Percentiles rank a stretch among this genome's conserved stretches.
These are phyloP conservation scores for Holtermanniella nyarrowii DNA, from an alignment of 768 basidiomycete species.

Conservation along the genomic window DNA sequence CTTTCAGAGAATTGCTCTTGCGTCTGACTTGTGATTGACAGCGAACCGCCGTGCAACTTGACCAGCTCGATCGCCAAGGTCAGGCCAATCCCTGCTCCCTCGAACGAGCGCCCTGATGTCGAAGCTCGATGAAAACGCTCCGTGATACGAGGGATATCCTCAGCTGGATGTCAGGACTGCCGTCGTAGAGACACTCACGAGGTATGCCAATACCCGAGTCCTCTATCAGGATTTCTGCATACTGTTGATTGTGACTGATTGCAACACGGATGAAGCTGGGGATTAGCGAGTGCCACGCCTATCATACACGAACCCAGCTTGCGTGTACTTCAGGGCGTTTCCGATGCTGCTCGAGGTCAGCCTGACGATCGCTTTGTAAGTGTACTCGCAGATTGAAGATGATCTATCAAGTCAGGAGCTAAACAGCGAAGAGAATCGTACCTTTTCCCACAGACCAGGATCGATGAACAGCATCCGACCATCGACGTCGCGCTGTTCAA, in stretches of 20 bases:
- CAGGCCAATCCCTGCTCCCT: conserved; percentile 41
- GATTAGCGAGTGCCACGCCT: not conserved
- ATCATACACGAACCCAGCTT: conserved; percentile 39
- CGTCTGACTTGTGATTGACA: conserved; percentile 28
- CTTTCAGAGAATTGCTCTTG: conserved; percentile 19
- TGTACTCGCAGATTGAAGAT: conserved; percentile 21
- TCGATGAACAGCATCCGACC: conserved; percentile 23
- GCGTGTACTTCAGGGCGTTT: conserved; percentile 38
- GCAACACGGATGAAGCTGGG: conserved; percentile 1
- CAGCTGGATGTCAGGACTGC: not conserved
- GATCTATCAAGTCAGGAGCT: conserved; percentile 32
- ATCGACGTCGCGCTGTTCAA: conserved; percentile 14
- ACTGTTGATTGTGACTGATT: conserved; percentile 22
- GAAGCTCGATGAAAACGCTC: conserved; percentile 43
- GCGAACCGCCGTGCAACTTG: conserved; percentile 37
- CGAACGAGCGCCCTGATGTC: conserved; percentile 24
- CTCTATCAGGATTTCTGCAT: conserved; percentile 36
- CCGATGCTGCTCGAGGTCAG: conserved; percentile 23
- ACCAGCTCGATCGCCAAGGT: conserved; percentile 36
- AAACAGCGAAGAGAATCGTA: not conserved
- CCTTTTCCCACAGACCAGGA: conserved; percentile 26
- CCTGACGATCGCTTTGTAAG: not conserved
- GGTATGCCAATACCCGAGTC: conserved; percentile 45
- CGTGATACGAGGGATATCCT: conserved; percentile 27
- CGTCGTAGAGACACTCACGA: not conserved